Evolutionary conservation across 129 eudicot species (phyloP).

Genomic region (Centella asiatica): DNA sequence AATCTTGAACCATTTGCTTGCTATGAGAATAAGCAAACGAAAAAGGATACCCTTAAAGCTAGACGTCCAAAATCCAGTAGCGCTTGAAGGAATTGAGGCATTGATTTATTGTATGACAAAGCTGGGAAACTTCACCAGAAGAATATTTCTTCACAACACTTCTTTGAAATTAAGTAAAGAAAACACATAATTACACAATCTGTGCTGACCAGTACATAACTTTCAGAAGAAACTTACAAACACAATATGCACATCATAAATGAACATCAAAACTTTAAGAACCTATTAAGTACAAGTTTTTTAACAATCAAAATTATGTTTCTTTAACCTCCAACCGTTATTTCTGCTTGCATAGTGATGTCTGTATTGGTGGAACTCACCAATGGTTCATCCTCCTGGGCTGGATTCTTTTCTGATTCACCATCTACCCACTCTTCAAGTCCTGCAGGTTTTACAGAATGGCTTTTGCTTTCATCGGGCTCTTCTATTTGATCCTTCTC

Average conservation of each 20-base stretch:
- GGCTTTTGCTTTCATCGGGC: constrained; percentile 23
- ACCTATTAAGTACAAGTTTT: constrained; percentile 22
- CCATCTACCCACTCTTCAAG: constrained; percentile 10
- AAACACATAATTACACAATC: not conserved
- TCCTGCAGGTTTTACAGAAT: constrained; percentile 10
- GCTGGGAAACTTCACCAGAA: not conserved
- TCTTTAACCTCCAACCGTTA: constrained; percentile 39
- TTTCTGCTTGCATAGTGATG: constrained; percentile 21
- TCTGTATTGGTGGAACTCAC: constrained; percentile 23
- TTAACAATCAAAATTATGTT: not conserved
- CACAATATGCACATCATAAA: constrained; percentile 39
- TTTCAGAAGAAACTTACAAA: not conserved
- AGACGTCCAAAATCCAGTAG: not conserved
- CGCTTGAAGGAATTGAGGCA: not conserved
- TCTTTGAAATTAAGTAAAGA: not conserved
- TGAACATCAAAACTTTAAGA: constrained; percentile 10
- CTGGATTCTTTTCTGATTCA: constrained; percentile 5
- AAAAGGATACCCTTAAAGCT: not conserved
- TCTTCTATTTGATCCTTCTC: constrained; percentile 21
- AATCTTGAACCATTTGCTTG: too few relatives aligned
- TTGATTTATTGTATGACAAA: not conserved
- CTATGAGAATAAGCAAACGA: not conserved
- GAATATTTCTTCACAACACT: not conserved
- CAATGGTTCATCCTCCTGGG: constrained; percentile 14
- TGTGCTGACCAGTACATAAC: not conserved